Base-by-base conservation (phyloP, 768 basidiomycete genomes). In the Scleroderma citrinum region DNA sequence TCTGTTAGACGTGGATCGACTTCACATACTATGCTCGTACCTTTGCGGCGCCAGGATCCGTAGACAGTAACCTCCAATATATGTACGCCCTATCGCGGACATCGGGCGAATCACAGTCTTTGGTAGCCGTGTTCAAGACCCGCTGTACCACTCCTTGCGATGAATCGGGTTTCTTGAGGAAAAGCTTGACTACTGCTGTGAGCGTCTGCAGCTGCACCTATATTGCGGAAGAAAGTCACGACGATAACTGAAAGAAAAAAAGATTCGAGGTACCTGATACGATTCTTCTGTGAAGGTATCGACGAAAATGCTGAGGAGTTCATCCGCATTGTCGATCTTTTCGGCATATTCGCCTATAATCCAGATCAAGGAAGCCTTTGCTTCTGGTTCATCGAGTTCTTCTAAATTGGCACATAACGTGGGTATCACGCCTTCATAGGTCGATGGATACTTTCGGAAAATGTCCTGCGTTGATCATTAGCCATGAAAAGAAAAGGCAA, bases 341-440 rank as follows among this genome's bases (percentile, higher is more conserved):
- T 87, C 87, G 3, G 95, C 93, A 59, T 99, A 97, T 71, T 97
- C 93, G 49, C 95, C 95, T 56, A 98, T 93, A 59, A 99, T 98
- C 95, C 96, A 99, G 64, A 99, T 97, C 44, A 99, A 74, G 2
- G 94, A 94, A 1, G 94, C 91, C 63, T 97, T 97, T 2, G 96
- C 95, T 64, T 99, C 95, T 10, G 95, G 96, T 62, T 99, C 96
- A 60, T 98, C 95, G 29, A 99, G 73, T 59, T 96, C 94, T 51
- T 99, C 95, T 13, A 98, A 82, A 61, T 93, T 95, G 2, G 90
- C 83, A 59, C 94, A 99, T 13, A 99, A 70, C 1, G 87, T 92
- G 0, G 94, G 95, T 56, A 99, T 97, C 61, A 96, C 86, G 17
- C 93, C 94, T 69, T 99, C 95, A 63, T 98, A 99, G 3, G 85